phyloP scores from a whole-genome alignment of 306 rosid species.

The Lathyrus sativus region DNA sequence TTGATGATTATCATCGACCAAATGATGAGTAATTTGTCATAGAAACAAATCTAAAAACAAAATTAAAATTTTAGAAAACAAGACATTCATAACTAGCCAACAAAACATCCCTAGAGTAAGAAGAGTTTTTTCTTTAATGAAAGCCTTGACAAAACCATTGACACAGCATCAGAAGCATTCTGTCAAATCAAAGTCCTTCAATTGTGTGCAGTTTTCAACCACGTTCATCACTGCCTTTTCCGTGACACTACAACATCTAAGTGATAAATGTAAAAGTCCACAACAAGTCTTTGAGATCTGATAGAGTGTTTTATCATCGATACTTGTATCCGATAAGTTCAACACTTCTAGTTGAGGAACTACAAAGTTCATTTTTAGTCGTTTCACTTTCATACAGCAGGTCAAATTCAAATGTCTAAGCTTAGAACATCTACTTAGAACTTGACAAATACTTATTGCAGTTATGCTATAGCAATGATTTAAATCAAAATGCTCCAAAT shows the following conservation, averaged over 20 bases:
- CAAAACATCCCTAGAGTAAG: constrained; percentile 34
- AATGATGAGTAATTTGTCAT: background rate
- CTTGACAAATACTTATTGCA: constrained; percentile 13
- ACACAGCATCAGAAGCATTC: no score
- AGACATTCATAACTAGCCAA: no score
- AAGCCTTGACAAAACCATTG: no score
- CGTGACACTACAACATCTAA: background rate
- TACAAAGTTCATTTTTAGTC: no score
- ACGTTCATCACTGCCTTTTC: background rate
- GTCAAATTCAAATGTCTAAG: background rate
- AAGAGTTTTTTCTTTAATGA: no score
- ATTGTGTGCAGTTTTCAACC: background rate
- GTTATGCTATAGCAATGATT: constrained; percentile 44
- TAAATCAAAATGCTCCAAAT: constrained; percentile 56
- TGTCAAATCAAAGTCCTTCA: no score
- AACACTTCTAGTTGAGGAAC: no score
- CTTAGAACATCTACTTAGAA: constrained; percentile 39
- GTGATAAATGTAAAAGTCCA: background rate
- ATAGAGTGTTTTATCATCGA: background rate
- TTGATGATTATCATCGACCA: no score
- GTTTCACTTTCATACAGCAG: background rate
- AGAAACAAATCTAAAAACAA: no score
- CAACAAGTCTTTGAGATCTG: background rate
- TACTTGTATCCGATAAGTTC: background rate
- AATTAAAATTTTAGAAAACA: no score